These are phyloP conservation scores for Saccharomyces hybrid DNA, from an alignment of 1,139 yeast genomes.

Conservation along the genomic window DNA sequence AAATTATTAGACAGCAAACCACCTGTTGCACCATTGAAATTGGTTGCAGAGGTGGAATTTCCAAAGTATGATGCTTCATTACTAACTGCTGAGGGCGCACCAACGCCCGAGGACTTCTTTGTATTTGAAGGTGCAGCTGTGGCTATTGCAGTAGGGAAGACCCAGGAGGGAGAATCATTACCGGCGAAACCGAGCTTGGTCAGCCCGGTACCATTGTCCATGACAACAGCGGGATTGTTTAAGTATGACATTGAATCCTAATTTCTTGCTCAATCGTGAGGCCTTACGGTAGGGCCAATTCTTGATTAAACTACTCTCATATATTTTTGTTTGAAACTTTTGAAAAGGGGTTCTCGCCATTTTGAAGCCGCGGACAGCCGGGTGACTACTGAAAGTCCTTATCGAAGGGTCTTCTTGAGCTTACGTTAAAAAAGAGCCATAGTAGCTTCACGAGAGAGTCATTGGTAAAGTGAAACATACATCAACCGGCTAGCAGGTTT, in stretches of 20 bases:
- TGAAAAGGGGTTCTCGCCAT: conserved; percentile 1
- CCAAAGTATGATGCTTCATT: conserved; percentile 30
- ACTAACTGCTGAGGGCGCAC: conserved; percentile 21
- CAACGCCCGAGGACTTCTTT: conserved; percentile 21
- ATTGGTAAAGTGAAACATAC: neutral
- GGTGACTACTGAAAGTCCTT: neutral
- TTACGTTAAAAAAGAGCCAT: neutral
- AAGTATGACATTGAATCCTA: conserved; percentile 34
- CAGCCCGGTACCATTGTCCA: conserved; percentile 91
- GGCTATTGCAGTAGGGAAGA: conserved; percentile 96
- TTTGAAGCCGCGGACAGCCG: neutral
- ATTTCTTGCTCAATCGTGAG: neutral
- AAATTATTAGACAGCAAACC: conserved; percentile 40
- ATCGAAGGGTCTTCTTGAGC: neutral
- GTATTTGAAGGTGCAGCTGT: conserved; percentile 44
- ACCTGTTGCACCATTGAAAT: conserved; percentile 26
- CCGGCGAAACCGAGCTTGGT: conserved; percentile 98
- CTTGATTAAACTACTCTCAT: neutral
- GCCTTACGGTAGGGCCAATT: neutral
- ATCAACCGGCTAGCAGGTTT: neutral
- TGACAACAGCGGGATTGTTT: conserved; percentile 88
- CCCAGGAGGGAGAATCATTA: conserved; percentile 93
- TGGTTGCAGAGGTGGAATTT: conserved; percentile 32
- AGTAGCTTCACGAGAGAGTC: neutral
- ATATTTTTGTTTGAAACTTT: neutral